Conservation (phyloP, 2,329 filamentous ascomycete genomes). For the Neopestalotiopsis clavispora region DNA sequence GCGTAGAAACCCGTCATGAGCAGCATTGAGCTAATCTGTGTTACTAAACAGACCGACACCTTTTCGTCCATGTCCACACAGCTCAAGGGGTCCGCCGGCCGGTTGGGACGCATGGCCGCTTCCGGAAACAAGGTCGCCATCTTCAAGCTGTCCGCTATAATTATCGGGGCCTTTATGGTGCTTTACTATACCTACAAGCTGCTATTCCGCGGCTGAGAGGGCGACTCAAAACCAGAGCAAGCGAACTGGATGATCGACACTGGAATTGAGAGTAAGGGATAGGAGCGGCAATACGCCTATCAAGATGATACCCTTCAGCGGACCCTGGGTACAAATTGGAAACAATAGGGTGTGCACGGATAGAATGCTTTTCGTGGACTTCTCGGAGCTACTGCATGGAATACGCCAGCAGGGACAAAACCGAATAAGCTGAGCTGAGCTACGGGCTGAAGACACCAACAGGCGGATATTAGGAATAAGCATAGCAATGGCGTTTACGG, state of each 20-base stretch:
- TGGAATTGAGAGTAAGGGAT: neutral
- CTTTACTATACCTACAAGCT: constrained; percentile 75
- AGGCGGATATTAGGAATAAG: constrained; percentile 17
- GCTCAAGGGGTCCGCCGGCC: constrained; percentile 81
- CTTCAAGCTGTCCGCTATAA: constrained; percentile 84
- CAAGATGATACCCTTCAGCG: neutral
- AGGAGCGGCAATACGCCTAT: neutral
- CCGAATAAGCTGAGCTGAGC: neutral
- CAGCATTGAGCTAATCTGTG: too few relatives aligned
- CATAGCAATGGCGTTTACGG: constrained; percentile 41
- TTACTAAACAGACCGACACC: constrained; percentile 71
- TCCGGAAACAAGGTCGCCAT: constrained; percentile 91
- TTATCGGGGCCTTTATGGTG: constrained; percentile 73
- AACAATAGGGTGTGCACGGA: neutral
- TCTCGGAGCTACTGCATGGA: neutral
- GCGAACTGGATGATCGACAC: neutral
- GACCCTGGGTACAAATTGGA: neutral
- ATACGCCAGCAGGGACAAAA: neutral
- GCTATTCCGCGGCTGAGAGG: constrained; percentile 54
- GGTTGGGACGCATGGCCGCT: constrained; percentile 88
- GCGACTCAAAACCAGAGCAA: neutral
- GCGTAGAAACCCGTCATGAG: neutral
- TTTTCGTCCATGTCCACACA: constrained; percentile 86
- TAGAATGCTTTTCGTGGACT: neutral
- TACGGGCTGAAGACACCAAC: neutral